These are phyloP conservation scores for Aspergillus uvarum DNA, from an alignment of 2,329 filamentous ascomycete species.

Conservation along the genomic window DNA sequence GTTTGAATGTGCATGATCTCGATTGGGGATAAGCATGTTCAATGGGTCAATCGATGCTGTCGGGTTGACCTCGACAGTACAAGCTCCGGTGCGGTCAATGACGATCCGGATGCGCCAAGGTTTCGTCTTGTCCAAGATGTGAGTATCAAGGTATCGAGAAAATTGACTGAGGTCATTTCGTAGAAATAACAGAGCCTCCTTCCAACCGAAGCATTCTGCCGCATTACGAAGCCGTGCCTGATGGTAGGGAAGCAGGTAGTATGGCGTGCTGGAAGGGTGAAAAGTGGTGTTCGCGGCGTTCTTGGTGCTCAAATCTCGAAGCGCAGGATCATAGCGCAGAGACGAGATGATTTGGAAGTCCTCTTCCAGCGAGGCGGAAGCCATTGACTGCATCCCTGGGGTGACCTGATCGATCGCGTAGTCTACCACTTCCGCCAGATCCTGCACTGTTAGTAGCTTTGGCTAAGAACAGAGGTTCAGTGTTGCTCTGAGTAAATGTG, in stretches of 20 bases:
- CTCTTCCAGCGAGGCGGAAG: slow-evolving; percentile 9
- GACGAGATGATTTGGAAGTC: slow-evolving; percentile 67
- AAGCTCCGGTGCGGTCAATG: slow-evolving; percentile 31
- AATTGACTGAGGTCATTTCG: slow-evolving; percentile 32
- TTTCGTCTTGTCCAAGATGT: slow-evolving; percentile 33
- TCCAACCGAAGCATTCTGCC: slow-evolving; percentile 52
- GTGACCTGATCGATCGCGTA: neutral
- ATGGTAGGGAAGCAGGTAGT: slow-evolving; percentile 80
- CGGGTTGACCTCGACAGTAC: slow-evolving; percentile 34
- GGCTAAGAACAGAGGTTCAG: neutral
- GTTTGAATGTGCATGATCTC: slow-evolving; percentile 10
- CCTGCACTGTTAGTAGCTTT: neutral
- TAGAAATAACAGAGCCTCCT: slow-evolving; percentile 31
- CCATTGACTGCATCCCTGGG: slow-evolving; percentile 16
- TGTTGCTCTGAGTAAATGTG: neutral
- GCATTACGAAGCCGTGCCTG: slow-evolving; percentile 71
- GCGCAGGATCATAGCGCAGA: slow-evolving; percentile 66
- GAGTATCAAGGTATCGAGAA: slow-evolving; percentile 27
- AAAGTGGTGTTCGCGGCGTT: slow-evolving; percentile 37
- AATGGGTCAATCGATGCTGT: slow-evolving; percentile 26
- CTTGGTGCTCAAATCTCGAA: slow-evolving; percentile 42
- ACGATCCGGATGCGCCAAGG: slow-evolving; percentile 42
- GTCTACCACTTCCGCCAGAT: neutral
- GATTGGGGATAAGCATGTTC: slow-evolving; percentile 29
- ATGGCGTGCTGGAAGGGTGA: slow-evolving; percentile 53